Evolutionary conservation across 805 yeast species (phyloP), one percentile per base, ranked within the genome.

Genomic region (Clavispora asparagi): DNA sequence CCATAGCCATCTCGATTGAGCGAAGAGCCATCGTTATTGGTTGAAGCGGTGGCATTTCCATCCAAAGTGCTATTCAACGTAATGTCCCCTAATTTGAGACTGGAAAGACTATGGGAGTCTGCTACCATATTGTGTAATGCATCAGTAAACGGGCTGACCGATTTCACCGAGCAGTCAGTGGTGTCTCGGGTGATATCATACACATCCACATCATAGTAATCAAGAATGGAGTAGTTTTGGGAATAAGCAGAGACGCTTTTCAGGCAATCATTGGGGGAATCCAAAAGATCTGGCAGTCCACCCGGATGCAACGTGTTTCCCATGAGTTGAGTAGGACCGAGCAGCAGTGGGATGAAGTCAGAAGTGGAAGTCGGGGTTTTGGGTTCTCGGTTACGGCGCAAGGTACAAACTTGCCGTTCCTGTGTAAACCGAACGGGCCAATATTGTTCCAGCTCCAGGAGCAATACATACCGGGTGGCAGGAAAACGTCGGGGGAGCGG

Each of bases 161-260:
- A 33, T 9, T 6, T 33, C 1, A 2, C 13, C n/a, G 37, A 33
- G 37, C 37, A 23, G 13, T 33, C 25, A 1, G 37, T 11, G 13
- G 8, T 13, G 23, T 33, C 37, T 9, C 37, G 23, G 25, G 25
- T 33, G 13, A 33, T 16, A 11, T 33, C 37, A 17, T 33, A 33
- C 25, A 16, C 13, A 11, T 54, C 67, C 16, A 42, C 46, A 23
- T 56, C 69, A 46, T 71, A 71, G 47, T 60, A 64, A 45, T 70
- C 71, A 23, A 71, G 56, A 14, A 71, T 47, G 13, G 74, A 69
- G 50, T 65, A 69, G 54, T 61, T 68, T 38, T 61, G 55, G 7
- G 74, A 68, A 47, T 60, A 58, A 7, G 57, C 56, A 10, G 73
- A 67, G 1, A 61, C 67, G 12, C 56, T 30, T n/a, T 16, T 17